phyloP scores from a whole-genome alignment of 306 rosid genomes.

The Echinosophora koreensis region DNA sequence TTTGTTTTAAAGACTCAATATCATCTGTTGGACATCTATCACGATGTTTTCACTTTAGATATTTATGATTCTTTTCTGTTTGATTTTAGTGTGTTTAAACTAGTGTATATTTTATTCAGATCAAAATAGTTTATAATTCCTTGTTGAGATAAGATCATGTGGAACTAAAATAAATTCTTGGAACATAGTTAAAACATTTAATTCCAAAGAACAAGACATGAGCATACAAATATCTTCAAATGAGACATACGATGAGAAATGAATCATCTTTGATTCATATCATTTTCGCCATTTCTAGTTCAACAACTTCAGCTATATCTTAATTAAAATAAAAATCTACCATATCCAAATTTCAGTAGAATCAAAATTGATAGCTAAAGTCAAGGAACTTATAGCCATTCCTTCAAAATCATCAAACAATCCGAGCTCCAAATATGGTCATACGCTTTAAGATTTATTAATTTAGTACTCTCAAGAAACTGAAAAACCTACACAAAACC shows the following conservation, averaged over 20 bases:
- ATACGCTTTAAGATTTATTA: constrained; percentile 9
- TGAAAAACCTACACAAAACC: constrained; percentile 6
- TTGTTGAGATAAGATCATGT: neutral
- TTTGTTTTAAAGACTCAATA: neutral
- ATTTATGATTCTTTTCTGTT: neutral
- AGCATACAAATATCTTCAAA: neutral
- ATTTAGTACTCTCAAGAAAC: constrained; percentile 5
- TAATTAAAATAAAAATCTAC: neutral
- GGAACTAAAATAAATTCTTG: neutral
- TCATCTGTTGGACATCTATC: neutral
- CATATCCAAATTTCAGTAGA: constrained; percentile 4
- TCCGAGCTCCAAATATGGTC: neutral
- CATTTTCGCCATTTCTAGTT: constrained; percentile 1
- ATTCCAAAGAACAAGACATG: constrained; percentile 4
- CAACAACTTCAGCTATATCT: neutral
- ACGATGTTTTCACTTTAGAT: neutral
- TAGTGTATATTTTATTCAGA: too few relatives aligned
- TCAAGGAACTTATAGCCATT: constrained; percentile 2
- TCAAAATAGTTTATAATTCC: too few relatives aligned
- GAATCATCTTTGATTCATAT: constrained; percentile 1
- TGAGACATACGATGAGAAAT: neutral
- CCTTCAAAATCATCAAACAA: constrained; percentile 28
- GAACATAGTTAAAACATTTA: neutral
- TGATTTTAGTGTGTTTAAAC: neutral
- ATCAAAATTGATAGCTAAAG: constrained; percentile 16